A percentile compares a stretch with the other conserved stretches of the same genome.
These are phyloP conservation scores for Pyrenophora seminiperda DNA, from an alignment of 2,329 filamentous ascomycete species.

Conservation along the genomic window DNA sequence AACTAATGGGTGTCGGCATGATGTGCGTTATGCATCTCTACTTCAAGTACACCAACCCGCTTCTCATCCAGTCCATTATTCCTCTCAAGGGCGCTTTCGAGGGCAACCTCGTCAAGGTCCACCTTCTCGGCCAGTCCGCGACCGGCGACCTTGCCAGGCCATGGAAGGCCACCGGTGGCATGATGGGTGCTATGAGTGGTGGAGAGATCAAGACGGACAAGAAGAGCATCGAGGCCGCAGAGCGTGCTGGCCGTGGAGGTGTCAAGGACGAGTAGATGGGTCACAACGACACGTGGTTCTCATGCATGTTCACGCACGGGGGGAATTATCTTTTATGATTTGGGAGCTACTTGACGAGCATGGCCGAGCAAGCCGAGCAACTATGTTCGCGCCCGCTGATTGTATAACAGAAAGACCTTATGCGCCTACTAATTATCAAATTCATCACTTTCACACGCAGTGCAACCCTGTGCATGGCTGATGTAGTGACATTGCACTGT, in stretches of 20 bases:
- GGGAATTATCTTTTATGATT: background rate
- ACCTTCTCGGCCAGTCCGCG: conserved; percentile 85
- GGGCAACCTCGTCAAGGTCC: conserved; percentile 94
- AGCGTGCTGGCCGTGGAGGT: conserved; percentile 57
- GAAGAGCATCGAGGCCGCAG: conserved; percentile 61
- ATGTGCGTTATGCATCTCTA: conserved; percentile 99
- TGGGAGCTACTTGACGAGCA: background rate
- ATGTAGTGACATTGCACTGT: no score
- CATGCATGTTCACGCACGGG: background rate
- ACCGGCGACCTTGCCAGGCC: conserved; percentile 90
- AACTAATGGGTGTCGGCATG: conserved; percentile 96
- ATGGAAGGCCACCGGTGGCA: conserved; percentile 83
- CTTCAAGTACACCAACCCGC: conserved; percentile 99
- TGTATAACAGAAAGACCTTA: conserved; percentile 8
- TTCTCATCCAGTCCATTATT: conserved; percentile 98
- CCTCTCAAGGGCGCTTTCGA: conserved; percentile 95
- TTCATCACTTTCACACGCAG: no score
- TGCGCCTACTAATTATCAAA: background rate
- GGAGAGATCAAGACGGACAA: conserved; percentile 81
- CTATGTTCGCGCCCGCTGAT: conserved; percentile 2
- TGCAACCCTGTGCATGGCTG: no score
- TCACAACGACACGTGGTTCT: background rate
- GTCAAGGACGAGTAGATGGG: conserved; percentile 57
- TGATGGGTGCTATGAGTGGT: conserved; percentile 79
- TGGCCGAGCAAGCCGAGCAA: background rate